Base-by-base conservation (phyloP, 768 basidiomycete species). In the Pleurotus cornucopiae region DNA sequence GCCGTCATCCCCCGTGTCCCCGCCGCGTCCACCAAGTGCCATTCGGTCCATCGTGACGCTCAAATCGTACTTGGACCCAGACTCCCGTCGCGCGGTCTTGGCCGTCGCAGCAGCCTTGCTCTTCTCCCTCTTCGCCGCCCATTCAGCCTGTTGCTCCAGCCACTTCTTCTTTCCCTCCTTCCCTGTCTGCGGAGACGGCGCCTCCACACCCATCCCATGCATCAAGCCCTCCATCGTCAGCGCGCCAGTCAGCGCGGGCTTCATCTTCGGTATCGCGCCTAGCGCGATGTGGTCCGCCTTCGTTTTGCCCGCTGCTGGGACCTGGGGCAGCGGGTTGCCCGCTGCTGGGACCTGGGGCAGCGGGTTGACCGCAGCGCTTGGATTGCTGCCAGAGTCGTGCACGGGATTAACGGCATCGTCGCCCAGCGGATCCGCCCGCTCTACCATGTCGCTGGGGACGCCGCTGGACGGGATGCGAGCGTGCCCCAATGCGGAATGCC, bases 41-140 rank as follows among this genome's bases (percentile, higher is more conserved):
- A 88, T 86, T 40, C 85, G 76, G 63, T 89, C 85, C 76, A 88
- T 73, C 5, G 81, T 85, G 21, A 79, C 67, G 57, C 78, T 84
- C 41, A 84, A 64, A 54, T 85, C 82, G 58, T 81, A 81, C 39
- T 83, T 74, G 7, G 76, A 73, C 5, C 76, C 56, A 0, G 83
- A 83, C 58, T 75, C 74, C 9, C 77, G 69, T 54, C 76, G 66
- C n/a, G 18, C 39, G 2, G 12, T 23, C 39, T 41, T 41, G 13
- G 34, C 38, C 7, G 16, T 39, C n/a, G 16, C 11, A 11, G 38
- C 16, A 34, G 38, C n/a, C 23, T 41, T 40, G 13, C 23, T 53
- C 51, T 21, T 53, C 51, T 53, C 51, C 39, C 51, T 53, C 14
- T 40, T 37, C 14, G 51, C 51, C n/a, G 37, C 51, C 51, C 51